Percentiles rank a stretch among this genome's conserved stretches.
Evolutionary conservation across 805 yeast genomes (phyloP).

Genomic region (Blastobotrys chiropterorum): DNA sequence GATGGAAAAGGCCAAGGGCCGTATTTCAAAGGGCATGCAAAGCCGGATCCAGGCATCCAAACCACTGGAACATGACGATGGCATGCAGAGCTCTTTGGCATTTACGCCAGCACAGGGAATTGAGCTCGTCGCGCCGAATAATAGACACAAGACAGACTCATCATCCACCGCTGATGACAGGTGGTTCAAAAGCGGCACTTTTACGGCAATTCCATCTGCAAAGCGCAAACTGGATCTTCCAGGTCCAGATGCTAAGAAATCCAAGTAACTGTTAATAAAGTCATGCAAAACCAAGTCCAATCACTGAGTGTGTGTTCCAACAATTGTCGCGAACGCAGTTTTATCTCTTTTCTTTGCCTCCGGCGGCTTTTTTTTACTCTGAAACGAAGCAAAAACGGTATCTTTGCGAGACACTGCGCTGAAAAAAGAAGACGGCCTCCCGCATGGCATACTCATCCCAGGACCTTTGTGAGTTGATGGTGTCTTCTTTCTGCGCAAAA

Average conservation of each 20-base stretch:
- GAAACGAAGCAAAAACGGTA: too few species aligned
- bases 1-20: slow-evolving; percentile 45
- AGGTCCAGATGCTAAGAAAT: slow-evolving; percentile 4
- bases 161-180: slow-evolving; percentile 11
- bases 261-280: background rate
- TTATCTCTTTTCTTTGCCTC: too few species aligned
- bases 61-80: background rate
- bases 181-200: slow-evolving; percentile 24
- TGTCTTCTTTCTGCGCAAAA: too few species aligned
- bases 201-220: slow-evolving; percentile 9
- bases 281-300: too few species aligned
- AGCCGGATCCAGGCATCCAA: slow-evolving; percentile 28
- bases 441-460: too few species aligned
- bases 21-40: slow-evolving; percentile 56
- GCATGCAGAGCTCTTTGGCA: slow-evolving; percentile 3
- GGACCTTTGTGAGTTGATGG: too few species aligned
- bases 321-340: too few species aligned
- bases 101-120: slow-evolving; percentile 25
- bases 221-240: slow-evolving; percentile 3
- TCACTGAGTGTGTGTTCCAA: too few species aligned
- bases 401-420: too few species aligned
- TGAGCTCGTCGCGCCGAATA: slow-evolving; percentile 23
- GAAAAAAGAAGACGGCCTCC: too few species aligned
- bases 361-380: too few species aligned
- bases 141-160: slow-evolving; percentile 2